Base-by-base conservation (phyloP, 495 filamentous ascomycete species). In the Collariella sp. region DNA sequence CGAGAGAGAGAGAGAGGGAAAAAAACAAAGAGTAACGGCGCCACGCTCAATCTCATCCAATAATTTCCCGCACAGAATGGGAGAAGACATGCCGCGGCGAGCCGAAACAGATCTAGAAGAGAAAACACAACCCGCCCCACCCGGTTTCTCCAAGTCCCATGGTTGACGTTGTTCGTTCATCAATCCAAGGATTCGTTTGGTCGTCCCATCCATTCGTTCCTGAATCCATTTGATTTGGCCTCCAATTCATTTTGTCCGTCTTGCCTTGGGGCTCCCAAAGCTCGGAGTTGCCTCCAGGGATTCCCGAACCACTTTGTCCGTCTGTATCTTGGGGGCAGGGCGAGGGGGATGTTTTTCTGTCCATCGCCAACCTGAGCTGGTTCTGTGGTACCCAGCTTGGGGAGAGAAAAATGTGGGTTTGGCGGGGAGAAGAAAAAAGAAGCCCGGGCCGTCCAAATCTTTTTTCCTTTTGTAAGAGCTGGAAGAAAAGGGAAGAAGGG, bases 361-460 rank as follows among this genome's bases (percentile, higher is more conserved):
- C 24, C 10, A 35, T 4, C 9, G 50, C 53, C 12, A 33, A n/a
- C n/a, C n/a, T n/a, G n/a, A n/a, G 54, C 54, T 64, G 65, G 65
- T 68, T 49, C 65, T 68, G 65, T 68, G 48, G 50, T 61, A 58
- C 65, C 65, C 65, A 65, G 58, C 55, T 23, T 7, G 31, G 26
- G 26, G 44, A 33, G 18, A 20, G 29, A 33, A 53, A 56, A 41
- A 54, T n/a, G n/a, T n/a, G n/a, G n/a, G n/a, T n/a, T n/a, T n/a
- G n/a, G n/a, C n/a, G n/a, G 11, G 31, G 26, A 34, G 44, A 33
- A n/a, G 24, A 35, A 33, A 53, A 56, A 41, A 54, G 45, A 26
- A 55, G 40, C 29, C 46, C 39, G 31, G 40, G 34, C 39, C 16
- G 9, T 36, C 46, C 31, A 40, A 43, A 40, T 50, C 46, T 56